These are phyloP conservation scores for Onygena corvina DNA, from an alignment of 2,329 filamentous ascomycete genomes.

Conservation along the genomic window DNA sequence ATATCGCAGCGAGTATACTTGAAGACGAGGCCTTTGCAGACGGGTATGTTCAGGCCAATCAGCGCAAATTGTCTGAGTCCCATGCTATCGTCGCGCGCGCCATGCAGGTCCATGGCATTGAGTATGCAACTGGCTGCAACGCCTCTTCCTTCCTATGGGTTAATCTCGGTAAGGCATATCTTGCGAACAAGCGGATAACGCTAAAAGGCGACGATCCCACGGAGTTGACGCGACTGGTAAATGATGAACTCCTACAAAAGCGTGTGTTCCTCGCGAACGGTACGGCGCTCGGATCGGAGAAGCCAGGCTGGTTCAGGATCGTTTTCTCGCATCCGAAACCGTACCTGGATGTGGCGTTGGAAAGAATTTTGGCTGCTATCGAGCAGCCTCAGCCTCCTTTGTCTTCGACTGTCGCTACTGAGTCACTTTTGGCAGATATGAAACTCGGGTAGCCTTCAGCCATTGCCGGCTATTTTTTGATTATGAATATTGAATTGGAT, in stretches of 20 bases:
- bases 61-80: conserved; percentile 28
- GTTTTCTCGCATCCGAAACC: conserved; percentile 28
- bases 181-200: not conserved
- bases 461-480: too few relatives aligned
- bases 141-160: conserved; percentile 48
- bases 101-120: conserved; percentile 34
- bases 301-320: conserved; percentile 35
- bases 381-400: not conserved
- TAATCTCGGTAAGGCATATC: conserved; percentile 33
- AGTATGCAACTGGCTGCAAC: conserved; percentile 39
- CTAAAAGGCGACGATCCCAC: conserved; percentile 17
- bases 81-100: conserved; percentile 31
- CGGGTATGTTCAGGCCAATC: conserved; percentile 36
- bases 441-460: not conserved
- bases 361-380: conserved; percentile 20
- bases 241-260: conserved; percentile 27
- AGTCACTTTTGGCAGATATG: not conserved
- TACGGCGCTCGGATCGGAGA: conserved; percentile 28
- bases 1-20: conserved; percentile 32
- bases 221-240: conserved; percentile 21
- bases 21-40: conserved; percentile 36
- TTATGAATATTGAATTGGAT: too few relatives aligned
- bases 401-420: too few relatives aligned
- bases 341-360: conserved; percentile 25
- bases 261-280: conserved; percentile 30